Evolutionary conservation across 352 stramenopile genomes (phyloP).

Genomic region (Globisporangium recalcitrans): DNA sequence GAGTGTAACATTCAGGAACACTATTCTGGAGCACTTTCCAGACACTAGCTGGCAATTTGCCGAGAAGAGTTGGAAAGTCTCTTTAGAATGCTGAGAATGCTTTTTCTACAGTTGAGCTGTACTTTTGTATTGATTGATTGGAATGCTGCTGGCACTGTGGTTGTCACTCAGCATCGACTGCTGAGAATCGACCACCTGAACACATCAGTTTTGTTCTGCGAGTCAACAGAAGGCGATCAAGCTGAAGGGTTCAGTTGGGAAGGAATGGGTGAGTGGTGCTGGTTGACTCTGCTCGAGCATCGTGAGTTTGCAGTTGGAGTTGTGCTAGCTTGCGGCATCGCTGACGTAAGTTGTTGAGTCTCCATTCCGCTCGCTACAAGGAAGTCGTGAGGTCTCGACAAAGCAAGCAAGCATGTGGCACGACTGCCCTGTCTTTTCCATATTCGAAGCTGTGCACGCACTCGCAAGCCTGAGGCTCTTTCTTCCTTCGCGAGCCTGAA

Average conservation of each 20-base stretch:
- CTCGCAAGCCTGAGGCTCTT: not conserved
- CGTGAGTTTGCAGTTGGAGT: not conserved
- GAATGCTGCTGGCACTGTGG: too few relatives aligned
- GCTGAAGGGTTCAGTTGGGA: not conserved
- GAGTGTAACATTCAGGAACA: too few relatives aligned
- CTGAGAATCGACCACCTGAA: not conserved
- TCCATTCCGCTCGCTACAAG: too few relatives aligned
- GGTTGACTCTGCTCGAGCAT: not conserved
- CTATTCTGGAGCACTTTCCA: too few relatives aligned
- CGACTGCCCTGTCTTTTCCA: not conserved
- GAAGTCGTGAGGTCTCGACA: not conserved
- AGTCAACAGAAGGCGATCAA: not conserved
- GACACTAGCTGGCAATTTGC: too few relatives aligned
- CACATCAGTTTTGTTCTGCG: not conserved
- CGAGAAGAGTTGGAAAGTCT: too few relatives aligned
- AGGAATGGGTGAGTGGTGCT: not conserved
- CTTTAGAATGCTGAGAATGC: too few relatives aligned
- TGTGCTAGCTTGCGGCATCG: not conserved
- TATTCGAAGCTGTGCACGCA: not conserved
- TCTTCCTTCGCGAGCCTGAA: not conserved
- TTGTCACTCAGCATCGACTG: too few relatives aligned
- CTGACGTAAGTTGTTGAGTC: not conserved
- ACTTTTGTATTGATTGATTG: too few relatives aligned
- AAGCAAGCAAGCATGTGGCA: not conserved
- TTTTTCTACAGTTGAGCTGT: too few relatives aligned